Evolutionary conservation across 164 flowering plant species (phyloP).

Genomic region (Saururus chinensis): DNA sequence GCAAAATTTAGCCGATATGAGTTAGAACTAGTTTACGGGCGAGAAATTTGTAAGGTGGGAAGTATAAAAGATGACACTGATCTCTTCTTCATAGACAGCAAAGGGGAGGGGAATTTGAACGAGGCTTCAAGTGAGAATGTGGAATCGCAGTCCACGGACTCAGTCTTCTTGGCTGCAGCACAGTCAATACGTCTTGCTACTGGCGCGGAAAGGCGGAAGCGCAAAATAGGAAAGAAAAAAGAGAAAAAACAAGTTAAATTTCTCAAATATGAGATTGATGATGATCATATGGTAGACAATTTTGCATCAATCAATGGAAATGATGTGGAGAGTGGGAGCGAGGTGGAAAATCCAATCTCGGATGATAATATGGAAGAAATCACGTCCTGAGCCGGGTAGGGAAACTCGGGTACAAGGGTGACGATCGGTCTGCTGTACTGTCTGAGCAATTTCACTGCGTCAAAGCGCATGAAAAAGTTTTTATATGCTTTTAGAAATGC

Average conservation of each 20-base stretch:
- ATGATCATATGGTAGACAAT: slow-evolving; percentile 13
- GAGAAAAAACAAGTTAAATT: slow-evolving; percentile 25
- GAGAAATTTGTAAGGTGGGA: slow-evolving; percentile 4
- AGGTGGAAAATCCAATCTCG: slow-evolving; percentile 39
- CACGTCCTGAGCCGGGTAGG: background rate
- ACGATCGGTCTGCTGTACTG: too few relatives aligned
- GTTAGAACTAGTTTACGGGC: slow-evolving; percentile 14
- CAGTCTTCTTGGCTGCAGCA: slow-evolving; percentile 45
- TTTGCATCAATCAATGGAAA: slow-evolving; percentile 5
- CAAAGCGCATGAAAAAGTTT: too few relatives aligned
- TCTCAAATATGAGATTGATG: slow-evolving; percentile 21
- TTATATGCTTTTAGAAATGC: too few relatives aligned
- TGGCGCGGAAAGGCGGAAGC: slow-evolving; percentile 30
- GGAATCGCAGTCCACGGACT: slow-evolving; percentile 19
- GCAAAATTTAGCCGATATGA: slow-evolving; percentile 24
- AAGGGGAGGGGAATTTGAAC: slow-evolving; percentile 23
- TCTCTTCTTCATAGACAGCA: slow-evolving; percentile 34
- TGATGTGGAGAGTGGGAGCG: slow-evolving; percentile 29
- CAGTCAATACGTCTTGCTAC: too few relatives aligned
- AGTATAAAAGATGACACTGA: too few relatives aligned
- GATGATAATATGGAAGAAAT: slow-evolving; percentile 26
- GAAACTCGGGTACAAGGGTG: too few relatives aligned
- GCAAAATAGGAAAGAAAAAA: slow-evolving; percentile 10
- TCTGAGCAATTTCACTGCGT: too few relatives aligned
- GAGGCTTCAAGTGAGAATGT: slow-evolving; percentile 15